These are phyloP conservation scores for Purpureocillium takamizusanense DNA, from an alignment of 2,329 filamentous ascomycete species.

Conservation along the genomic window DNA sequence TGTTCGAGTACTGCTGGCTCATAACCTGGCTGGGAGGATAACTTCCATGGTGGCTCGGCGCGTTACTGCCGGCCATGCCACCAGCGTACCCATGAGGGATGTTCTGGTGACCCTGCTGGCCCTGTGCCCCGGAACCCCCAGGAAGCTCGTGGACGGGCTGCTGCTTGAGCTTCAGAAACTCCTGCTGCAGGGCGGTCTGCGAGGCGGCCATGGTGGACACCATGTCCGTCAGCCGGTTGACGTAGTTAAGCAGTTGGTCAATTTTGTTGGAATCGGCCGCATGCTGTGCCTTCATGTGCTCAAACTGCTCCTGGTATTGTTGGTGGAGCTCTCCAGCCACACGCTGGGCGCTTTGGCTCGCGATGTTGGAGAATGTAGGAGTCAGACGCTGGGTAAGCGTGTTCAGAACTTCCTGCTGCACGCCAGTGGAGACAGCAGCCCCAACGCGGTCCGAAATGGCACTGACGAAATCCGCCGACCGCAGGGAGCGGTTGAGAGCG, in stretches of 20 bases:
- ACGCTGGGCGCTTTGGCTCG: slow-evolving; percentile 57
- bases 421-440: slow-evolving; percentile 53
- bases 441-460: slow-evolving; percentile 61
- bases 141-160: slow-evolving; percentile 36
- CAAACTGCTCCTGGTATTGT: slow-evolving; percentile 42
- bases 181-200: slow-evolving; percentile 60
- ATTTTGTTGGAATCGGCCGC: slow-evolving; percentile 54
- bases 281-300: slow-evolving; percentile 41
- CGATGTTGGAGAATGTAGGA: slow-evolving; percentile 56
- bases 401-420: slow-evolving; percentile 61
- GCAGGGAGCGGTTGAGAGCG: slow-evolving; percentile 43
- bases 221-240: slow-evolving; percentile 58
- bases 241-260: slow-evolving; percentile 59
- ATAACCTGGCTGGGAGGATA: slow-evolving; percentile 21
- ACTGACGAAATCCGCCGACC: slow-evolving; percentile 65
- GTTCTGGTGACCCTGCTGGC: slow-evolving; percentile 6
- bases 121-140: slow-evolving; percentile 14
- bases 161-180: slow-evolving; percentile 49
- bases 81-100: slow-evolving; percentile 18
- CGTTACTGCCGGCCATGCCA: slow-evolving; percentile 13
- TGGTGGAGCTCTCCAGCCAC: slow-evolving; percentile 61
- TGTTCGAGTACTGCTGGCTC: slow-evolving; percentile 23
- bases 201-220: slow-evolving; percentile 60
- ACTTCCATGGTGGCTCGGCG: slow-evolving; percentile 22
- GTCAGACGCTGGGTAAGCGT: slow-evolving; percentile 55